Conservation (phyloP, 73 alveolate genomes). For the Paramecium caudatum region DNA sequence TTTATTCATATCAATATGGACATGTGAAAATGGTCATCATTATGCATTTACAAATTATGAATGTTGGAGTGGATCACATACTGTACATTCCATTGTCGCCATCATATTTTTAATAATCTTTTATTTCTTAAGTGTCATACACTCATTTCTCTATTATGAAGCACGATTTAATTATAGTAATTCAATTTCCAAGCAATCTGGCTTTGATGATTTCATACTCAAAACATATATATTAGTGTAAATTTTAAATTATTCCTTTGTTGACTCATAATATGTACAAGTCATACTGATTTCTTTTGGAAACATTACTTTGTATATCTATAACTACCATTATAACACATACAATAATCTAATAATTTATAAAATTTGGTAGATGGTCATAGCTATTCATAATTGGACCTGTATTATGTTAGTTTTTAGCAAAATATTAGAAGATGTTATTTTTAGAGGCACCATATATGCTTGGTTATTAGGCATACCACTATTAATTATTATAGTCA, state of each 20-base stretch:
- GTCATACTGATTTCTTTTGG: background rate
- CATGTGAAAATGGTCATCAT: conserved; percentile 11
- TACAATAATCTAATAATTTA: background rate
- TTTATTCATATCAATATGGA: conserved; percentile 50
- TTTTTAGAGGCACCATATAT: conserved; percentile 29
- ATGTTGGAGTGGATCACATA: conserved; percentile 55
- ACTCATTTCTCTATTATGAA: conserved; percentile 38
- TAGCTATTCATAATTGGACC: conserved; percentile 48
- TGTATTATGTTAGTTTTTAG: conserved; percentile 46
- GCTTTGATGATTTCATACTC: conserved; percentile 54
- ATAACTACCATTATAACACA: conserved; percentile 13
- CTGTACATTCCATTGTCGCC: conserved; percentile 60
- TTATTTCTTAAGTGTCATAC: background rate
- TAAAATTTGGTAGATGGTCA: background rate
- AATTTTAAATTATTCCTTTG: conserved; percentile 38
- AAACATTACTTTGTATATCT: background rate
- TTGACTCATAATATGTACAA: background rate
- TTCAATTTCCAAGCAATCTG: background rate
- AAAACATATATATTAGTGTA: conserved; percentile 26
- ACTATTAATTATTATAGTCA: background rate
- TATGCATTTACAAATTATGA: conserved; percentile 29
- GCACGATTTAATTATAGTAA: conserved; percentile 16
- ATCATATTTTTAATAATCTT: conserved; percentile 40
- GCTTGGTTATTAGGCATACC: conserved; percentile 64
- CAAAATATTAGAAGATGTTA: conserved; percentile 46